Evolutionary conservation across 2,329 filamentous ascomycete species (phyloP), one percentile per base, ranked within the genome.

Genomic region (Graphilbum fragrans): DNA sequence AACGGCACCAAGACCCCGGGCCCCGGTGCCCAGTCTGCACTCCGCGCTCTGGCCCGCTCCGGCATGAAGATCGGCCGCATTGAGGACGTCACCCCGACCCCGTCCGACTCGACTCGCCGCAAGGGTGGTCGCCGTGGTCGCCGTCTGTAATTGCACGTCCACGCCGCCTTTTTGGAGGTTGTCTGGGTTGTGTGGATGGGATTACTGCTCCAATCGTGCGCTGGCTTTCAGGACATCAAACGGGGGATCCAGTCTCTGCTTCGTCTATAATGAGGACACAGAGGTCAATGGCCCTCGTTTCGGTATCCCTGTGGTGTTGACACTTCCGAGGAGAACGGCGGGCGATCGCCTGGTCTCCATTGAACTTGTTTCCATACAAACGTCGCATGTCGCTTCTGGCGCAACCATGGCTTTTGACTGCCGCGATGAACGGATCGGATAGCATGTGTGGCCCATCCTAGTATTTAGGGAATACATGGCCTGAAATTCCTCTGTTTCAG

Each of bases 91-190:
- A 98, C 93, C 59, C 92, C 92, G 60, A 98, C 92, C 49, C 92
- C 93, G 59, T 98, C 92, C 69, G 92, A 98, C 73, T 94, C 86
- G 68, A 98, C 92, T 63, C 86, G 92, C 74, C 88, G 90, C 77
- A 98, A 98, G 87, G 92, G 92, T 77, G 92, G 92, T 95, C 88
- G 92, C 73, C 90, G 92, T 85, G 92, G 92, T 96, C 92, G 92
- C 75, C 90, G 92, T 94, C 85, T 98, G 71, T 98, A 76, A 85
- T 41, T 7, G 12, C 7, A 27, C 23, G 29, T 14, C 5, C 29
- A 10, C 6, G 6, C 36, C 19, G 35, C 9, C 16, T 22, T 23
- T 19, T 35, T 44, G 31, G 23, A 37, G 16, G 20, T 37, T 42
- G 22, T 44, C 19, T 39, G 11, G 29, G 12, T 12, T 12, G 25